Evolutionary conservation across 176 grass and related monocot genomes (phyloP).

Genomic region (Eleusine coracana): DNA sequence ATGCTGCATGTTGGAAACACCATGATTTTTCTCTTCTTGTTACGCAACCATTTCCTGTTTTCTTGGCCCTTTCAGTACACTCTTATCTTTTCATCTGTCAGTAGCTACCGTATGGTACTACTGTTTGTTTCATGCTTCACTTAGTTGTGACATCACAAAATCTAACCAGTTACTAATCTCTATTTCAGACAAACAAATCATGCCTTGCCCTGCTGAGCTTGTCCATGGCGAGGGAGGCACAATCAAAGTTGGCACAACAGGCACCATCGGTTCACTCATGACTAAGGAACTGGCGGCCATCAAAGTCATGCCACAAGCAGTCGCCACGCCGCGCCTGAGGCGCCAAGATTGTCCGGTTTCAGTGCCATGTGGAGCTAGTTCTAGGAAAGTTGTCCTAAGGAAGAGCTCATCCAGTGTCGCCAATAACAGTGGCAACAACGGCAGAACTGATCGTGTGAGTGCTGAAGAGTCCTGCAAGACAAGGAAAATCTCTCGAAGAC

Average conservation of each 20-base stretch:
- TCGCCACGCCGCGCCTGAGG: slow-evolving; percentile 38
- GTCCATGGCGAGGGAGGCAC: slow-evolving; percentile 43
- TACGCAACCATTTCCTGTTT: slow-evolving; percentile 26
- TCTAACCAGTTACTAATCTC: slow-evolving; percentile 19
- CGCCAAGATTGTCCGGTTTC: slow-evolving; percentile 68
- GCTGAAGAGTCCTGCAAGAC: slow-evolving; percentile 52
- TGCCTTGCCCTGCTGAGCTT: slow-evolving; percentile 49
- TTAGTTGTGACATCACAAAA: slow-evolving; percentile 3
- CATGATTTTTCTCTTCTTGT: slow-evolving; percentile 44
- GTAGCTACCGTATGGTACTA: background rate
- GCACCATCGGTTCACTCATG: slow-evolving; percentile 88
- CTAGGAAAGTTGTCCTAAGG: slow-evolving; percentile 52
- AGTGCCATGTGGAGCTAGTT: slow-evolving; percentile 63
- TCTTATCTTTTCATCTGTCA: slow-evolving; percentile 18
- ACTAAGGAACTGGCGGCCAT: slow-evolving; percentile 66
- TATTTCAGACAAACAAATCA: slow-evolving; percentile 50
- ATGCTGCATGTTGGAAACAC: slow-evolving; percentile 30
- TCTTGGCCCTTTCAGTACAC: slow-evolving; percentile 15
- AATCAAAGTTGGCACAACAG: slow-evolving; percentile 75
- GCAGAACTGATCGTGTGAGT: slow-evolving; percentile 27
- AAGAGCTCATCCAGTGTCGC: slow-evolving; percentile 51
- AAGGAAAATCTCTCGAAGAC: slow-evolving; percentile 44
- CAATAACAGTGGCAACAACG: slow-evolving; percentile 28
- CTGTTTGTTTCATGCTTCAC: slow-evolving; percentile 11
- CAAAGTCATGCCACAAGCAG: slow-evolving; percentile 52